Conservation (phyloP, 2,329 filamentous ascomycete genomes). For the Ophiosphaerella narmari region DNA sequence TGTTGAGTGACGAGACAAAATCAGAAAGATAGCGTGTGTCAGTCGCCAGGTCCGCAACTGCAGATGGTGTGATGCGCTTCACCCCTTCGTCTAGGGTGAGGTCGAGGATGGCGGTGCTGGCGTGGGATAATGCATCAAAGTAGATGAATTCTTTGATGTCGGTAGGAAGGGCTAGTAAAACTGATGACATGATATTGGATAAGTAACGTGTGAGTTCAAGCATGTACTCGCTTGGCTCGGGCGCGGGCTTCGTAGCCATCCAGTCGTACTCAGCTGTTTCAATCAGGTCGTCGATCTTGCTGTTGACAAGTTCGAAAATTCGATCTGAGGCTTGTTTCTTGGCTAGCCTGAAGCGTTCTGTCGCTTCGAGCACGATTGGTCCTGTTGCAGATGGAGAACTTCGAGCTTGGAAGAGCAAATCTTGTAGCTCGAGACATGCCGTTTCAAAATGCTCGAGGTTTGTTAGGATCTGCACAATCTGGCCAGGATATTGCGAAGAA, state of each 20-base stretch:
- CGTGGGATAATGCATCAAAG: conserved; percentile 92
- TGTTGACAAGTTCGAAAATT: conserved; percentile 98
- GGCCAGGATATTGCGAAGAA: conserved; percentile 89
- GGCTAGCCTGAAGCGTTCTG: conserved; percentile 81
- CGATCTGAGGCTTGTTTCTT: conserved; percentile 97
- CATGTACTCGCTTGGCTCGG: conserved; percentile 90
- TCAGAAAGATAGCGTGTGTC: conserved; percentile 83
- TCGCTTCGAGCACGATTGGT: conserved; percentile 78
- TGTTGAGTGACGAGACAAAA: conserved; percentile 86
- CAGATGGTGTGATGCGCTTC: conserved; percentile 83
- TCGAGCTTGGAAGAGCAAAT: conserved; percentile 80
- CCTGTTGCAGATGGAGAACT: conserved; percentile 81
- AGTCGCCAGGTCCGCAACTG: conserved; percentile 76
- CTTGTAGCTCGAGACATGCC: conserved; percentile 87
- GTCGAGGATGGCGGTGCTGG: conserved; percentile 79
- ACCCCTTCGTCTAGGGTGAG: conserved; percentile 80
- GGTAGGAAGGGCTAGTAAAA: conserved; percentile 86
- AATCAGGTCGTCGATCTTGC: conserved; percentile 96
- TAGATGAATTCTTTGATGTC: conserved; percentile 98
- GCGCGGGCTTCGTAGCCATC: conserved; percentile 64
- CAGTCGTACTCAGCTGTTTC: conserved; percentile 98
- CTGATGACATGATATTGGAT: conserved; percentile 95
- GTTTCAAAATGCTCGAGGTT: conserved; percentile 97
- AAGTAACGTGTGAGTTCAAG: conserved; percentile 91
- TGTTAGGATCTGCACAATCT: conserved; percentile 98